A percentile compares a stretch with the other conserved stretches of the same genome.
Evolutionary conservation across 73 alveolate species (phyloP).

Genomic region (Paramecium octaurelia): DNA sequence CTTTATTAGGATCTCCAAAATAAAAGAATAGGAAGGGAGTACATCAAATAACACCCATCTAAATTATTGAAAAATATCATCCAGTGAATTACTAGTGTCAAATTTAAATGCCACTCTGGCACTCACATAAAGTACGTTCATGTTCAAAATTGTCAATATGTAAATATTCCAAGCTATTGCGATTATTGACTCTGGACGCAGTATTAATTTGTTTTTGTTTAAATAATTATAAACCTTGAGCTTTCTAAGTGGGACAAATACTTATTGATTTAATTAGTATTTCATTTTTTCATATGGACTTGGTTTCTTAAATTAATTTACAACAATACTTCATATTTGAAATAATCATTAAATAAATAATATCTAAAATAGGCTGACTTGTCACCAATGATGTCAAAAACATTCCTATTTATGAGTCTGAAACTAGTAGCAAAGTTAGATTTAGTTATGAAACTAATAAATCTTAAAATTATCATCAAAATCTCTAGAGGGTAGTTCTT

Average conservation of each 20-base stretch:
- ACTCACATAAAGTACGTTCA: slow-evolving; percentile 33
- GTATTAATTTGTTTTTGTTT: neutral
- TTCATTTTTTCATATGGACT: slow-evolving; percentile 1
- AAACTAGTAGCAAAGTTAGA: slow-evolving; percentile 42
- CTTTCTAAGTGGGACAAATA: slow-evolving; percentile 28
- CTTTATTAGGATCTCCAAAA: neutral
- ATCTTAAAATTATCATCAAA: slow-evolving; percentile 40
- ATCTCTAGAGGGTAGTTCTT: neutral
- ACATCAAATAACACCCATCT: slow-evolving; percentile 16
- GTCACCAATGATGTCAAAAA: slow-evolving; percentile 19
- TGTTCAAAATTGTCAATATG: neutral
- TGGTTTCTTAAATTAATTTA: slow-evolving; percentile 4
- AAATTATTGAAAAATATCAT: neutral
- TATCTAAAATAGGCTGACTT: slow-evolving; percentile 5
- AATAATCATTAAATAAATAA: neutral
- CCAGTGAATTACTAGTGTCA: neutral
- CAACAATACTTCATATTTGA: slow-evolving; percentile 15
- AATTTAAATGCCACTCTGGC: slow-evolving; percentile 19
- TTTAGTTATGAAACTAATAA: slow-evolving; percentile 32
- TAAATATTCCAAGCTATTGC: slow-evolving; percentile 37
- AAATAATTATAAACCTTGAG: neutral
- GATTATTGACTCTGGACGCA: neutral
- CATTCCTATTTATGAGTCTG: neutral
- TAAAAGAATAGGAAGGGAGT: slow-evolving; percentile 16
- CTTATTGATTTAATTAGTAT: neutral